These are phyloP conservation scores for Phytopythium oedochilum DNA, from an alignment of 352 stramenopile genomes.

Conservation along the genomic window DNA sequence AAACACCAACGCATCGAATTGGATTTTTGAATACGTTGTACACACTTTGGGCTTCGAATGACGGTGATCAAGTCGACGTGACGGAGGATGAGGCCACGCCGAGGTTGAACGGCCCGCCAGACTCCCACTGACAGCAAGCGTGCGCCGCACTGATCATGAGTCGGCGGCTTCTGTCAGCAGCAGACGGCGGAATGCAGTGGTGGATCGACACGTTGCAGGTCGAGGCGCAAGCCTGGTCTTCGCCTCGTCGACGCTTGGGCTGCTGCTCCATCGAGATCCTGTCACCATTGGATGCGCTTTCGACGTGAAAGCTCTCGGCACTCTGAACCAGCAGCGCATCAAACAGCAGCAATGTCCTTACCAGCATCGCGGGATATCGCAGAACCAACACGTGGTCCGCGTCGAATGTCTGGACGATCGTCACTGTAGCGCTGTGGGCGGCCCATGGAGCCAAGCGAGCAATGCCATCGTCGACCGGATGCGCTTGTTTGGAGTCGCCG, in stretches of 20 bases:
- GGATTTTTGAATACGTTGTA: no score
- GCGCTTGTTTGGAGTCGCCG: no score
- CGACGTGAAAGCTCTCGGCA: no score
- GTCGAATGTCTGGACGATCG: not conserved
- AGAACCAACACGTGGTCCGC: not conserved
- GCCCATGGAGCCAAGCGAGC: not conserved
- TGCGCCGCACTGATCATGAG: not conserved
- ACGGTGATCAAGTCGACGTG: not conserved
- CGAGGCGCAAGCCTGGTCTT: not conserved
- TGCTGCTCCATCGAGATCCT: not conserved
- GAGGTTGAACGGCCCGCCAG: not conserved
- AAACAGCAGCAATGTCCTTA: no score
- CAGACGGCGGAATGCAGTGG: not conserved
- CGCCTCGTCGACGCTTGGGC: not conserved
- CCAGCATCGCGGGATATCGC: not conserved
- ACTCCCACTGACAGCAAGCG: not conserved
- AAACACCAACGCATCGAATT: no score
- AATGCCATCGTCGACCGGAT: no score
- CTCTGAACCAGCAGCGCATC: no score
- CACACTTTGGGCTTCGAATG: not conserved
- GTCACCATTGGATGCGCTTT: not conserved
- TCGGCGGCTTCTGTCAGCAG: not conserved
- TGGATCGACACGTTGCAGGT: not conserved
- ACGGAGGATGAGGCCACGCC: not conserved
- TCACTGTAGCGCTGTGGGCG: not conserved